Percentiles rank a stretch among this genome's conserved stretches.
Conservation (phyloP, 1,139 yeast genomes). For the Pichia sp. region DNA sequence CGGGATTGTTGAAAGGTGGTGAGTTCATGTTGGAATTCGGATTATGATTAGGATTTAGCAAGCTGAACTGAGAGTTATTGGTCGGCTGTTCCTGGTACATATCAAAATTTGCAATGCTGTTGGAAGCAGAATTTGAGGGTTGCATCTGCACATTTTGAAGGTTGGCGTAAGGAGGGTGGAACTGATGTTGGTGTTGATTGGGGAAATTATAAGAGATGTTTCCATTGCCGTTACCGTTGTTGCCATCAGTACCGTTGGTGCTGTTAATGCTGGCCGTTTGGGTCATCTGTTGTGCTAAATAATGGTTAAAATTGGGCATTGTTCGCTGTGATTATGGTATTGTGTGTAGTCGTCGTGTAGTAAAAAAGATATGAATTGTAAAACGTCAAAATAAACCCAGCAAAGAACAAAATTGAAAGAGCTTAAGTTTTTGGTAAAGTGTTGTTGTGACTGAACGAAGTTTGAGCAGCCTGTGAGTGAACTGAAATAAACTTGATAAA, state of each 20-base stretch:
- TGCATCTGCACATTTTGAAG: conserved; percentile 6
- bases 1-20: conserved; percentile 1
- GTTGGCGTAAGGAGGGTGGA: background rate
- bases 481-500: no score
- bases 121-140: conserved; percentile 6
- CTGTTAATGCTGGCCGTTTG: background rate
- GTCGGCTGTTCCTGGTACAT: background rate
- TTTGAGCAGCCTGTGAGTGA: no score
- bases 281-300: conserved; percentile 1
- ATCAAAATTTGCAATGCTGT: conserved; percentile 5
- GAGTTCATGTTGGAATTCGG: conserved; percentile 2
- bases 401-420: no score
- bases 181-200: background rate
- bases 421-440: no score
- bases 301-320: conserved; percentile 5
- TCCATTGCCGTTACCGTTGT: no score
- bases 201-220: no score
- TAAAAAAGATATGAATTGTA: no score
- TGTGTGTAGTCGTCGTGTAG: no score
- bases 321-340: background rate
- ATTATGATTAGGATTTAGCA: no score
- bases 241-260: background rate
- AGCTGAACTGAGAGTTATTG: conserved; percentile 1
- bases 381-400: no score
- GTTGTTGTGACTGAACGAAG: no score